Evolutionary conservation across 371 early-diverging fungal species (phyloP).

Genomic region (Apophysomyces elegans): DNA sequence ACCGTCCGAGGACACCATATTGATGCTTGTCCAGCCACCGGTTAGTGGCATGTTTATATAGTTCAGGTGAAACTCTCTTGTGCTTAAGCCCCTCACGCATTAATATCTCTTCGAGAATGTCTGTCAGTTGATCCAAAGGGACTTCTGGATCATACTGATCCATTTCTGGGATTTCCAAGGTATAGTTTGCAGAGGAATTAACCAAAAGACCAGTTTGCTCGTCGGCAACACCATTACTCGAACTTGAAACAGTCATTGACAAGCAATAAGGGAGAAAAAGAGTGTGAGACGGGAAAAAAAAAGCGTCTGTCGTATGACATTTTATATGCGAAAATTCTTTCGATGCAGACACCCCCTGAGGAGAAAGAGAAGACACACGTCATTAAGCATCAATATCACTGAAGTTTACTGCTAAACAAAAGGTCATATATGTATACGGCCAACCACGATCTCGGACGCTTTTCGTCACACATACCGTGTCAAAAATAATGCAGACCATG

Average conservation of each 20-base stretch:
- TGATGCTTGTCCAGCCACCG: slow-evolving; percentile 43
- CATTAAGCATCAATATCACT: too few relatives aligned
- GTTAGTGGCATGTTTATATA: slow-evolving; percentile 34
- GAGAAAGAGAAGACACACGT: too few relatives aligned
- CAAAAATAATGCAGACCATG: too few relatives aligned
- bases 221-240: slow-evolving; percentile 13
- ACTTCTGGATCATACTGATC: slow-evolving; percentile 28
- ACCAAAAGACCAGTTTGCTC: slow-evolving; percentile 27
- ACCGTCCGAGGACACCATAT: slow-evolving; percentile 2
- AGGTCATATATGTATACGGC: too few relatives aligned
- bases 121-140: slow-evolving; percentile 28
- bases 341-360: too few relatives aligned
- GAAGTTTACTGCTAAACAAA: too few relatives aligned
- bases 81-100: slow-evolving; percentile 32
- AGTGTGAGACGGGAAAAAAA: too few relatives aligned
- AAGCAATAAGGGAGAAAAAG: too few relatives aligned
- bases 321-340: too few relatives aligned
- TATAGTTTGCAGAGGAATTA: slow-evolving; percentile 18
- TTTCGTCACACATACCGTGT: too few relatives aligned
- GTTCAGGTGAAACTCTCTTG: slow-evolving; percentile 10
- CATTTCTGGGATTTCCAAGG: slow-evolving; percentile 18
- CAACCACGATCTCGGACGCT: too few relatives aligned
- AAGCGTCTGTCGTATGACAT: too few relatives aligned
- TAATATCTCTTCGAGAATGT: slow-evolving; percentile 37
- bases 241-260: slow-evolving; percentile 3